A percentile compares a stretch with the other conserved stretches of the same genome.
These are phyloP conservation scores for Phalaenopsis equestris DNA, from an alignment of 106 monocot species.

Conservation along the genomic window DNA sequence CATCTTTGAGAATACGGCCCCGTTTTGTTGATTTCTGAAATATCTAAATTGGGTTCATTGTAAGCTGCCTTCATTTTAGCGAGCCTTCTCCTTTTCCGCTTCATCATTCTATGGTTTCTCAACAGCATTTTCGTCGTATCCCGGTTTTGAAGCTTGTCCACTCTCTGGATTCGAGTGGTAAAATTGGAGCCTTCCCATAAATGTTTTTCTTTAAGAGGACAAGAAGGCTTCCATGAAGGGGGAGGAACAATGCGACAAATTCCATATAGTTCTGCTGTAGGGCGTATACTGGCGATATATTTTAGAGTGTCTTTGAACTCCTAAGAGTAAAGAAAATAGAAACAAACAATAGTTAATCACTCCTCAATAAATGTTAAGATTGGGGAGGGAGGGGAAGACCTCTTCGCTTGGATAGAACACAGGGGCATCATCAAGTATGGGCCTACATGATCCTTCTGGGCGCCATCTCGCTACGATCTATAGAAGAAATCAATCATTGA, in stretches of 20 bases:
- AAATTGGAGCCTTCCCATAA: constrained; percentile 67
- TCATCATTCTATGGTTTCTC: constrained; percentile 23
- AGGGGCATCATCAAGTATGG: constrained; percentile 65
- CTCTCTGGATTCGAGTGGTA: constrained; percentile 55
- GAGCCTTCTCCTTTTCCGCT: constrained; percentile 56
- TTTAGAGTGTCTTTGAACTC: constrained; percentile 84
- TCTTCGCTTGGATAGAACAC: constrained; percentile 82
- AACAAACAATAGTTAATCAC: not conserved
- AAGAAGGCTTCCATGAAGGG: constrained; percentile 74
- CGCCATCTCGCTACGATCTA: constrained; percentile 62
- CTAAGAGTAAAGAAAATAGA: constrained; percentile 21
- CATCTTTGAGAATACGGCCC: constrained; percentile 26
- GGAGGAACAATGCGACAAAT: constrained; percentile 94
- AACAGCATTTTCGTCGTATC: constrained; percentile 28
- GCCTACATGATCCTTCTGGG: constrained; percentile 53
- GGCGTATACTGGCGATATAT: constrained; percentile 69
- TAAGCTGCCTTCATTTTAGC: constrained; percentile 9
- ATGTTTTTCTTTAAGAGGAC: constrained; percentile 66
- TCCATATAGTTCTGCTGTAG: constrained; percentile 71
- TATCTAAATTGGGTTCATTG: constrained; percentile 13
- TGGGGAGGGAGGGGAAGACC: constrained; percentile 23
- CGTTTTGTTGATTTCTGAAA: constrained; percentile 10
- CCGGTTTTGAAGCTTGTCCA: constrained; percentile 92
- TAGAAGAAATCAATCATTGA: constrained; percentile 12
- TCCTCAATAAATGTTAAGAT: not conserved